These are phyloP conservation scores for Ophiostoma tasmaniense DNA, from an alignment of 2,329 filamentous ascomycete species.

Conservation along the genomic window DNA sequence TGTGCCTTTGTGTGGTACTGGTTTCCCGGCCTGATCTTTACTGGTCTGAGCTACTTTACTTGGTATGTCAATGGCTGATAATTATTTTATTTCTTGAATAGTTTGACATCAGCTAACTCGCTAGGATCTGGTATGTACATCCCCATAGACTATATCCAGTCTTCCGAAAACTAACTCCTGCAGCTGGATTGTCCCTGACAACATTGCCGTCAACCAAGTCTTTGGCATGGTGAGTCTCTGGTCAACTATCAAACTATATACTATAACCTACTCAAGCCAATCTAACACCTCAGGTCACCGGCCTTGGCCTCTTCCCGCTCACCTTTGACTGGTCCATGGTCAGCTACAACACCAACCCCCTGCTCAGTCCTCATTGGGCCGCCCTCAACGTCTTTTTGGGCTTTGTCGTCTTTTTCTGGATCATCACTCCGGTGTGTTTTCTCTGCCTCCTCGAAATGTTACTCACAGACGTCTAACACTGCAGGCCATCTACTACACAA, in stretches of 20 bases:
- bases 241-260: too few species aligned
- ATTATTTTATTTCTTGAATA: too few species aligned
- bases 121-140: not conserved
- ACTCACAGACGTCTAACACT: not conserved
- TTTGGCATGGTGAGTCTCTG: too few species aligned
- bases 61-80: not conserved
- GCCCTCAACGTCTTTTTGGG: constrained; percentile 56
- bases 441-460: not conserved
- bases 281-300: too few species aligned
- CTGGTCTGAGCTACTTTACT: not conserved
- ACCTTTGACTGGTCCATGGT: constrained; percentile 35
- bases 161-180: constrained; percentile 21
- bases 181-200: constrained; percentile 42
- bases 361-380: constrained; percentile 40
- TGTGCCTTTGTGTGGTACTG: not conserved
- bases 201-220: constrained; percentile 25
- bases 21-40: not conserved
- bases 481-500: constrained; percentile 47
- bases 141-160: too few species aligned
- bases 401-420: constrained; percentile 35
- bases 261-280: too few species aligned
- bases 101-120: not conserved
- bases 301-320: constrained; percentile 30
- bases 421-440: not conserved
- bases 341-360: constrained; percentile 15